Evolutionary conservation across 2,329 filamentous ascomycete genomes (phyloP).

Genomic region (Decorospora gaudefroyi): DNA sequence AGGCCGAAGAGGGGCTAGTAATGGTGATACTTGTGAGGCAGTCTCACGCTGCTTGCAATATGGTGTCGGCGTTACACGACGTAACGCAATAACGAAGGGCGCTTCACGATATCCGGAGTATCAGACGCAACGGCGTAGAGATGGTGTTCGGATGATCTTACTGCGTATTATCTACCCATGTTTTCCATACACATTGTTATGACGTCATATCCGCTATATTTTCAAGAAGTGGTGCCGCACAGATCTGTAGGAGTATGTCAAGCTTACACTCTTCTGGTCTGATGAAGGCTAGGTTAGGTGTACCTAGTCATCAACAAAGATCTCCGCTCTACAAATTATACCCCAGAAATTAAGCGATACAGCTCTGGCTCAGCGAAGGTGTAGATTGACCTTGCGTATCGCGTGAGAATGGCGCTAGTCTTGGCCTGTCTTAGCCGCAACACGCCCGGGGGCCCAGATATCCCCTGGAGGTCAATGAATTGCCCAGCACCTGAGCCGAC

Average conservation of each 20-base stretch:
- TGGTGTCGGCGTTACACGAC: neutral
- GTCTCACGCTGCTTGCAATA: neutral
- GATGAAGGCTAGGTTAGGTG: too few species aligned
- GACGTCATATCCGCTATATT: too few species aligned
- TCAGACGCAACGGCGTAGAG: neutral
- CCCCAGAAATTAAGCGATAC: too few species aligned
- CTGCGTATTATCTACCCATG: slow-evolving; percentile 13
- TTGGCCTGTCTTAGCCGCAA: too few species aligned
- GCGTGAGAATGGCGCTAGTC: too few species aligned
- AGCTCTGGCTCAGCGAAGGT: too few species aligned
- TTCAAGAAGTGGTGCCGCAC: neutral
- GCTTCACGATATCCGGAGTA: neutral
- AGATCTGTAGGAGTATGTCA: neutral
- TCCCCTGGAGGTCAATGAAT: too few species aligned
- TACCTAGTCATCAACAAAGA: too few species aligned
- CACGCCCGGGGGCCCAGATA: too few species aligned
- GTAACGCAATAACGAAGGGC: neutral
- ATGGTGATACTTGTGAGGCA: neutral
- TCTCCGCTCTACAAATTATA: too few species aligned
- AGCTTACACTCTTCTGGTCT: neutral
- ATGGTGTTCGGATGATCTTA: neutral
- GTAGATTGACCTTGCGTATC: too few species aligned
- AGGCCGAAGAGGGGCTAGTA: slow-evolving; percentile 14
- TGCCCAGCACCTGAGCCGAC: too few species aligned
- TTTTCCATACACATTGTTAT: neutral